phyloP scores from a whole-genome alignment of 345 rosid genomes.

The Populus euphratica region DNA sequence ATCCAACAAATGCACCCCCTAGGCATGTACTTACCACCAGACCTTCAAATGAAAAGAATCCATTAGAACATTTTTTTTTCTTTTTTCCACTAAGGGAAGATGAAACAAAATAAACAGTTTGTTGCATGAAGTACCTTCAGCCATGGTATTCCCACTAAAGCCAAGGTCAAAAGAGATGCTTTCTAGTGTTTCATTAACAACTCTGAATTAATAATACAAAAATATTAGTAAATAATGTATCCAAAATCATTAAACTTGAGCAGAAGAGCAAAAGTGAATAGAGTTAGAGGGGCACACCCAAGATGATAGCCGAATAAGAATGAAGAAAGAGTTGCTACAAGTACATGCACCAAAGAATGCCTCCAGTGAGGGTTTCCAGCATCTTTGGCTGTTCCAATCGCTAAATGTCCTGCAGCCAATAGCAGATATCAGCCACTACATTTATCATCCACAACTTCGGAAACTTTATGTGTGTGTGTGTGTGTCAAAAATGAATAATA shows the following conservation, averaged over 20 bases:
- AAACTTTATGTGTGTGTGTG: neutral
- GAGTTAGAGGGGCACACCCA: constrained; percentile 45
- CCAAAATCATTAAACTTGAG: neutral
- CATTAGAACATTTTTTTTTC: constrained; percentile 6
- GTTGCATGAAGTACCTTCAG: constrained; percentile 60
- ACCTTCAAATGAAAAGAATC: constrained; percentile 48
- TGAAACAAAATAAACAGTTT: constrained; percentile 11
- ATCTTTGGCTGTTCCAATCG: constrained; percentile 55
- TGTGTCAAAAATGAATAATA: neutral
- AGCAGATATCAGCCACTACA: constrained; percentile 15
- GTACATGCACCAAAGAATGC: constrained; percentile 70
- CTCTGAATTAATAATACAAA: constrained; percentile 46
- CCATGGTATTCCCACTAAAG: constrained; percentile 74
- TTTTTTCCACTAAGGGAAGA: constrained; percentile 1
- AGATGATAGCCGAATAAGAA: constrained; percentile 88
- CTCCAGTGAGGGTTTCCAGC: constrained; percentile 73
- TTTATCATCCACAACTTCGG: neutral
- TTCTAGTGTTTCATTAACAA: constrained; percentile 88
- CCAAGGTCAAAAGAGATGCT: constrained; percentile 83
- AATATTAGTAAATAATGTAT: neutral
- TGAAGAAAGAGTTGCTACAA: constrained; percentile 70
- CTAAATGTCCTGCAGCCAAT: constrained; percentile 42
- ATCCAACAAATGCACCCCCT: constrained; percentile 91
- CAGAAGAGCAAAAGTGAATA: constrained; percentile 6
- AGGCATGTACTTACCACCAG: constrained; percentile 89